A percentile compares a stretch with the other conserved stretches of the same genome.
Conservation (phyloP, 345 rosid genomes). For the Anastatica hierochuntica region DNA sequence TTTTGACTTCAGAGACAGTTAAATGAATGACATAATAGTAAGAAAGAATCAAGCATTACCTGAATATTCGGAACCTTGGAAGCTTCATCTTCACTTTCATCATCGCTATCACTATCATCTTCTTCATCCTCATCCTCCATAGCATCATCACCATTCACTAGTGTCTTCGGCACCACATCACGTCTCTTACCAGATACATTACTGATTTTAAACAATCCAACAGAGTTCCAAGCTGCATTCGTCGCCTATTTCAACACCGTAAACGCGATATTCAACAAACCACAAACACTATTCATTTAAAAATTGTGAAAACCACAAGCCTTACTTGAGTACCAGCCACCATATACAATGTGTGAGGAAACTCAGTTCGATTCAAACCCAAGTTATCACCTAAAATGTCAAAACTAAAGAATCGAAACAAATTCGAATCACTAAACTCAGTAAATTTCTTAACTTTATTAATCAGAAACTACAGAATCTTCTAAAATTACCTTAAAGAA, state of each 20-base stretch:
- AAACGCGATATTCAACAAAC: not conserved
- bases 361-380: slow-evolving; percentile 79
- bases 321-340: slow-evolving; percentile 90
- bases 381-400: slow-evolving; percentile 67
- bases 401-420: slow-evolving; percentile 53
- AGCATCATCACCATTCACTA: slow-evolving; percentile 38
- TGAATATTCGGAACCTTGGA: slow-evolving; percentile 56
- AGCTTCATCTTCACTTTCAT: slow-evolving; percentile 49
- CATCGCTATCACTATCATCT: slow-evolving; percentile 72
- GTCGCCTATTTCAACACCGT: slow-evolving; percentile 52
- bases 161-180: slow-evolving; percentile 48
- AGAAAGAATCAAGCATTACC: slow-evolving; percentile 30
- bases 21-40: not conserved
- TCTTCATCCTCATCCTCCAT: slow-evolving; percentile 44
- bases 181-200: slow-evolving; percentile 79
- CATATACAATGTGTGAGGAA: slow-evolving; percentile 75
- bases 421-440: not conserved
- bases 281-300: not conserved
- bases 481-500: slow-evolving; percentile 76
- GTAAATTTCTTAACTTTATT: not conserved
- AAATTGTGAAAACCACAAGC: not conserved
- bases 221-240: slow-evolving; percentile 58
- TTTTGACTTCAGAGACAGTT: not conserved
- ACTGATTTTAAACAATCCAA: slow-evolving; percentile 67
- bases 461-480: not conserved